These are phyloP conservation scores for Daedalea quercina DNA, from an alignment of 768 basidiomycete genomes.

Conservation along the genomic window DNA sequence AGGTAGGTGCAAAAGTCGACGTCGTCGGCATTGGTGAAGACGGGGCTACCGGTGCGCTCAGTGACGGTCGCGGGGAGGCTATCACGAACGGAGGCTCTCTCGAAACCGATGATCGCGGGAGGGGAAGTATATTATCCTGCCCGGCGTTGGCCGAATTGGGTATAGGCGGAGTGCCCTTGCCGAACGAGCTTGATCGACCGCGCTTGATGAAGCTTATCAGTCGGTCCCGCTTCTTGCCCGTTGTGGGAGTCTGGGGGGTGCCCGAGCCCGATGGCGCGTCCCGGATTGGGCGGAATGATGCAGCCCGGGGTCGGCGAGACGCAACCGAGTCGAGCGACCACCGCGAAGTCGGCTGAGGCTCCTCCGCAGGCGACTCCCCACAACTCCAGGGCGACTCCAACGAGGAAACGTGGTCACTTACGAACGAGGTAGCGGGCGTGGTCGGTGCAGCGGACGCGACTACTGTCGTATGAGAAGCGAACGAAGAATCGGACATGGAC, in stretches of 20 bases:
- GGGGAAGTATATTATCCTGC: background rate
- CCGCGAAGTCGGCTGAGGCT: conserved; percentile 16
- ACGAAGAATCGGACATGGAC: conserved; percentile 6
- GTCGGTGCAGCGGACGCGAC: conserved; percentile 3
- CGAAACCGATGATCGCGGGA: background rate
- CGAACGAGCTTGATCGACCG: conserved; percentile 19
- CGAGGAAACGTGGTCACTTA: conserved; percentile 1
- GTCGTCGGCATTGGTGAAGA: background rate
- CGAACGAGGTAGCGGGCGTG: conserved; percentile 6
- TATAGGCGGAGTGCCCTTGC: conserved; percentile 10
- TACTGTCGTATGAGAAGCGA: background rate
- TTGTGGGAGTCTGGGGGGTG: background rate
- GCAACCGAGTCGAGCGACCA: conserved; percentile 24
- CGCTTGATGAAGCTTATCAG: conserved; percentile 24
- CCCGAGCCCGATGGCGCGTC: background rate
- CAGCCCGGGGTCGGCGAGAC: conserved; percentile 8
- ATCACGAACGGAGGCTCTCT: conserved; percentile 9
- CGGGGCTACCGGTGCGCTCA: conserved; percentile 3
- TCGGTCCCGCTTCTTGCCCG: conserved; percentile 17
- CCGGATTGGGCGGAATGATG: background rate
- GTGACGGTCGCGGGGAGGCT: conserved; percentile 8
- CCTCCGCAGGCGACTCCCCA: background rate
- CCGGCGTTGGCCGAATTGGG: conserved; percentile 12
- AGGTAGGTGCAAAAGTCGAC: background rate
- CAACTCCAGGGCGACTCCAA: background rate